Evolutionary conservation across 2,329 filamentous ascomycete species (phyloP).

Genomic region (Calonectria pseudoturangicola): DNA sequence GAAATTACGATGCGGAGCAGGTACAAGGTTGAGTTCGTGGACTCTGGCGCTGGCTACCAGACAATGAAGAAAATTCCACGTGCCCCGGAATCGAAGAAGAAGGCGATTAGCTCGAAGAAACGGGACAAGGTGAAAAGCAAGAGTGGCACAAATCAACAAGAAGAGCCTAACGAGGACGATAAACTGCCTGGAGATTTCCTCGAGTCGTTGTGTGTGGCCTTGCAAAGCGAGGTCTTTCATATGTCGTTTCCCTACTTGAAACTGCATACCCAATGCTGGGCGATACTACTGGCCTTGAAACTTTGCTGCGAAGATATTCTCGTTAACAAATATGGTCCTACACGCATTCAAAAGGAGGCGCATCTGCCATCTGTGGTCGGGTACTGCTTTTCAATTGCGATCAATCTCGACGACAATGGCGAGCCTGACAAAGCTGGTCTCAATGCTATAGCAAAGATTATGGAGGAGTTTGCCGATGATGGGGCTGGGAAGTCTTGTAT

Average conservation of each 20-base stretch:
- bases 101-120: slow-evolving; percentile 41
- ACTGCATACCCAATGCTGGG: slow-evolving; percentile 22
- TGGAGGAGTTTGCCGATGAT: no score
- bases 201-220: slow-evolving; percentile 55
- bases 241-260: slow-evolving; percentile 55
- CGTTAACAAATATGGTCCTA: not conserved
- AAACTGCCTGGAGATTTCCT: slow-evolving; percentile 56
- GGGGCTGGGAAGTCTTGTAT: not conserved
- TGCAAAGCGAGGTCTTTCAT: slow-evolving; percentile 62
- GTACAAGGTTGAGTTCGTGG: slow-evolving; percentile 38
- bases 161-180: not conserved
- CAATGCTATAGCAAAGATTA: no score
- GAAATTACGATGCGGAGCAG: slow-evolving; percentile 59
- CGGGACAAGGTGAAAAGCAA: slow-evolving; percentile 33
- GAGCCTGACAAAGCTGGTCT: no score
- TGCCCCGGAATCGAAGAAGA: slow-evolving; percentile 39
- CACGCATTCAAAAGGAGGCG: not conserved
- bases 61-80: not conserved
- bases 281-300: not conserved
- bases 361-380: not conserved
- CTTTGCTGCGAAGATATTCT: not conserved
- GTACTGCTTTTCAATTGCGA: no score
- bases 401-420: no score
- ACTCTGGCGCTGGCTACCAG: not conserved
- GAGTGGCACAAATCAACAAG: not conserved